Percentiles rank a stretch among this genome's conserved stretches.
Evolutionary conservation across 106 monocot species (phyloP).

Genomic region (Dioscorea dumetorum): DNA sequence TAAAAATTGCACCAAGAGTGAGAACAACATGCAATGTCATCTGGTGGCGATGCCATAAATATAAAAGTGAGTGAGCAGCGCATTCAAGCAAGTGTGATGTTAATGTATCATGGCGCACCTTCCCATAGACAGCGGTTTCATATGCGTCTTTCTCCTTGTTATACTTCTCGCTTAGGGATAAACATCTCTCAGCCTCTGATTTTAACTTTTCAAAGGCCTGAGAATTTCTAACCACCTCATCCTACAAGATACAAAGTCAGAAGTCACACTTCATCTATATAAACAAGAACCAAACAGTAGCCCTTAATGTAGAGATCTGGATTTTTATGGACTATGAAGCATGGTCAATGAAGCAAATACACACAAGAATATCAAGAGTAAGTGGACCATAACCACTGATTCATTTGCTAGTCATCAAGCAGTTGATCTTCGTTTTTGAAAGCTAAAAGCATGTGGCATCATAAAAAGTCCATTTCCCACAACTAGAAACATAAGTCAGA

Average conservation of each 20-base stretch:
- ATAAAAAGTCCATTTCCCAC: too few relatives aligned
- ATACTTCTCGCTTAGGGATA: constrained; percentile 73
- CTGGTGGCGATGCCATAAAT: not conserved
- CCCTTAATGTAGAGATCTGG: too few relatives aligned
- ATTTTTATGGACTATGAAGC: too few relatives aligned
- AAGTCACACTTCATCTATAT: not conserved
- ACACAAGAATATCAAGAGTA: not conserved
- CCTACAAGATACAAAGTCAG: constrained; percentile 24
- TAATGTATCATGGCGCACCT: constrained; percentile 36
- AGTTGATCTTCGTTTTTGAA: not conserved
- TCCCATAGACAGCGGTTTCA: constrained; percentile 63
- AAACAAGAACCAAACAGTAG: not conserved
- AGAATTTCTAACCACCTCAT: constrained; percentile 80
- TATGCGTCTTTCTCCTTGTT: constrained; percentile 69
- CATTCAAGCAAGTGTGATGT: not conserved
- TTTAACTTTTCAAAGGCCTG: constrained; percentile 68
- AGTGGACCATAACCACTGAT: not conserved
- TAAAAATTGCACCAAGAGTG: not conserved
- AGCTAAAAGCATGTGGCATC: too few relatives aligned
- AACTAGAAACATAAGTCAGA: too few relatives aligned
- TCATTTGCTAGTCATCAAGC: not conserved
- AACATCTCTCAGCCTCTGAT: constrained; percentile 80
- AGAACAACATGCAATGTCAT: not conserved
- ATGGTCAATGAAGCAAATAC: not conserved
- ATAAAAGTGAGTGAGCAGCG: not conserved